These are phyloP conservation scores for Aspergillus haitiensis DNA, from an alignment of 495 filamentous ascomycete species.

Conservation along the genomic window DNA sequence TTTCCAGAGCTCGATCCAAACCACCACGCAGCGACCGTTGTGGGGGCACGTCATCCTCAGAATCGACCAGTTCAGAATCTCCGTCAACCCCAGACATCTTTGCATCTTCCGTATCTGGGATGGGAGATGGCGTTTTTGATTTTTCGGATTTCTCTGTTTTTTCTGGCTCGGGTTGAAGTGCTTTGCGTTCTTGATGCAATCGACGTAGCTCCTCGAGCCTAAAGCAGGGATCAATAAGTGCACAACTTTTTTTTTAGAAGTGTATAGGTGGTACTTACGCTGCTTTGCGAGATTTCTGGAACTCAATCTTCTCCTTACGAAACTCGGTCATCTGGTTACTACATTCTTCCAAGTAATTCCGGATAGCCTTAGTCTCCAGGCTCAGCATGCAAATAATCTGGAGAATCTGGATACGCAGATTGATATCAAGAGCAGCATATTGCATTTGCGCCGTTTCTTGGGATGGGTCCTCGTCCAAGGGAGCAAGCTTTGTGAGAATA, in stretches of 20 bases:
- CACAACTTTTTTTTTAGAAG: background rate
- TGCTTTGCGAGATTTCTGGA: slow-evolving; percentile 77
- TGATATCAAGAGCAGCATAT: slow-evolving; percentile 76
- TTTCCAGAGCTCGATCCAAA: slow-evolving; percentile 72
- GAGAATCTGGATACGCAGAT: slow-evolving; percentile 74
- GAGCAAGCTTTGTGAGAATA: slow-evolving; percentile 75
- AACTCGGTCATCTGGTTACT: slow-evolving; percentile 88
- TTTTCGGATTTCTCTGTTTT: slow-evolving; percentile 41
- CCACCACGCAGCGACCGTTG: slow-evolving; percentile 74
- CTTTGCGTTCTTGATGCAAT: slow-evolving; percentile 85
- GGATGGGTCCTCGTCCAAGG: slow-evolving; percentile 69
- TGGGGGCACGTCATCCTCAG: slow-evolving; percentile 62
- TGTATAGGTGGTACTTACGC: slow-evolving; percentile 62
- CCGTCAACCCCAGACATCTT: slow-evolving; percentile 67
- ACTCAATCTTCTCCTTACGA: slow-evolving; percentile 92
- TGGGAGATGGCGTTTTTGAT: slow-evolving; percentile 49
- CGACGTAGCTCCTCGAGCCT: slow-evolving; percentile 80
- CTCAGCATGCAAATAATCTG: slow-evolving; percentile 87
- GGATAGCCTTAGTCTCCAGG: slow-evolving; percentile 79
- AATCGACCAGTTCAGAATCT: slow-evolving; percentile 52
- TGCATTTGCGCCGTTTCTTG: slow-evolving; percentile 67
- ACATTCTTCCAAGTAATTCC: slow-evolving; percentile 86
- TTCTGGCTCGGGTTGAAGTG: slow-evolving; percentile 67
- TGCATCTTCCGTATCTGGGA: slow-evolving; percentile 63
- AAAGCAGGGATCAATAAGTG: background rate